Evolutionary conservation across 1,284 basidiomycete species (phyloP), one percentile per base, ranked within the genome.

Genomic region (Ganoderma meredithae): DNA sequence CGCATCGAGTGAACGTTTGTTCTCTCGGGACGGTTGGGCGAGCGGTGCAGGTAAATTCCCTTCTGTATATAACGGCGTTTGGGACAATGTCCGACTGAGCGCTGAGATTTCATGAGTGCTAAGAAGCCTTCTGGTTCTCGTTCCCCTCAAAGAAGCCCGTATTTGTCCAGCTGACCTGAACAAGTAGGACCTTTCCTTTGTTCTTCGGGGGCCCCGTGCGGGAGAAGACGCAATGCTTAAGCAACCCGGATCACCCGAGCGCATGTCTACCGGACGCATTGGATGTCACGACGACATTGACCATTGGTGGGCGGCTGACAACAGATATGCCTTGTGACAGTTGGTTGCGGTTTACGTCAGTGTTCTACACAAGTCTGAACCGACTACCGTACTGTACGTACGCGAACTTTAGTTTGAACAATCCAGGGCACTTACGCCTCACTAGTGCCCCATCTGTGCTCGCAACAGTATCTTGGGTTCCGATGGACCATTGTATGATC

Each of bases 41-140:
- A 49, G 49, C 39, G 13, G 13, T 53, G 25, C 33, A 59, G 64
- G 59, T 62, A 44, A 62, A 19, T 40, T 53, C 52, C 40, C 44
- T 58, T 36, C 22, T 10, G 17, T 36, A 47, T 63, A 68, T 68
- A 64, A 66, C 70, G 70, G 70, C 22, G 68, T 68, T 71, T 66
- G 56, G 62, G 59, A 41, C 64, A 62, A 67, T 66, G 64, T 60
- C 68, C 68, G 70, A 58, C 12, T 36, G 36, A 36, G 36, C 19
- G 62, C 60, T 52, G 60, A 39, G 41, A 62, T 27, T 10, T 15
- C 7, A 63, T 52, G 63, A 43, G 69, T 56, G 25, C 47, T 15
- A 17, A 63, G 58, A 64, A 43, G 69, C 60, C 33, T 55, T 61
- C 36, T 33, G 15, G 4, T 64, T 66, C 68, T 52, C 60, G 40